Percentiles rank a stretch among this genome's conserved stretches.
These are phyloP conservation scores for Leccinum variicolor DNA, from an alignment of 768 basidiomycete species.

Conservation along the genomic window DNA sequence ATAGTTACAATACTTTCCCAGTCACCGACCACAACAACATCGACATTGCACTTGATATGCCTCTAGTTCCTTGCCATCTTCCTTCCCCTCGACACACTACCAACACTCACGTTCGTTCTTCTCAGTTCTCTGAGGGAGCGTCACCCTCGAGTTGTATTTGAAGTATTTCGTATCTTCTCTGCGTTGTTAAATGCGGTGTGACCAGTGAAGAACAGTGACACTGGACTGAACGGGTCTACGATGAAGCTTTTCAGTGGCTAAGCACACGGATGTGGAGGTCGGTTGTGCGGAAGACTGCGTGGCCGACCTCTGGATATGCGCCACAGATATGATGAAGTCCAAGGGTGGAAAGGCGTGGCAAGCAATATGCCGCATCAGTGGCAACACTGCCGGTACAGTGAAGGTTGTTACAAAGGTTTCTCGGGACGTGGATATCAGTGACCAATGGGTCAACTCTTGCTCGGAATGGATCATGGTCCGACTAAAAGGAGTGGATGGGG, in stretches of 20 bases:
- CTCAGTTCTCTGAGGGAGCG: constrained; percentile 74
- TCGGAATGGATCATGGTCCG: constrained; percentile 77
- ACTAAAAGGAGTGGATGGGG: constrained; percentile 74
- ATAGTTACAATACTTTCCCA: constrained; percentile 64
- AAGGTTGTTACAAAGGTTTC: constrained; percentile 84
- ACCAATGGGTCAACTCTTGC: constrained; percentile 79
- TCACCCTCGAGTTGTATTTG: constrained; percentile 85
- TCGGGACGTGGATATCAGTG: constrained; percentile 63
- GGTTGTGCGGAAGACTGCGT: constrained; percentile 77
- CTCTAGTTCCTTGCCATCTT: constrained; percentile 82
- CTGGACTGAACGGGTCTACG: constrained; percentile 76
- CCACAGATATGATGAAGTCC: constrained; percentile 62
- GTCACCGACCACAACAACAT: constrained; percentile 69
- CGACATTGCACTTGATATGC: constrained; percentile 77
- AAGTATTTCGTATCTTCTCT: constrained; percentile 85
- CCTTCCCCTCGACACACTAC: constrained; percentile 75
- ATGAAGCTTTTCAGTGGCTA: constrained; percentile 67
- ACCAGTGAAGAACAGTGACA: constrained; percentile 57
- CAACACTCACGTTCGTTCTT: constrained; percentile 68
- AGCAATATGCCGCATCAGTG: constrained; percentile 64
- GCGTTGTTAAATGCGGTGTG: constrained; percentile 73
- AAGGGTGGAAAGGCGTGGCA: constrained; percentile 81
- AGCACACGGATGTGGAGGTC: constrained; percentile 88
- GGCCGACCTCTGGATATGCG: constrained; percentile 85
- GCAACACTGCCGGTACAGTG: constrained; percentile 75